A percentile compares a stretch with the other conserved stretches of the same genome.
phyloP scores from a whole-genome alignment of 129 eudicot genomes.

The Chrysanthemum seticuspe region DNA sequence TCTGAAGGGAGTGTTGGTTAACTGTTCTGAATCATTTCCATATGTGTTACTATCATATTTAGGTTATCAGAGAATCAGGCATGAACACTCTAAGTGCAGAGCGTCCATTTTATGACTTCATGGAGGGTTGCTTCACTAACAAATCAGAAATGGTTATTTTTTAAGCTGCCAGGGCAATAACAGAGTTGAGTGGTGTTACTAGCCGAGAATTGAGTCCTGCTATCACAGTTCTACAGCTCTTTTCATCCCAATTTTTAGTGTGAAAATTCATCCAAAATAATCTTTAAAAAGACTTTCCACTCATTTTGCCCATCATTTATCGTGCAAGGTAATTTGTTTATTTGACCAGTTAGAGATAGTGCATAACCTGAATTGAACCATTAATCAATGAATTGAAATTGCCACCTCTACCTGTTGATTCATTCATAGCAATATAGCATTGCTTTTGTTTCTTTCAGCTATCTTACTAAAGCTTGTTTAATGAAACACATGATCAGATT shows the following conservation, averaged over 20 bases:
- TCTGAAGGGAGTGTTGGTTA: background rate
- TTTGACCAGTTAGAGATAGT: background rate
- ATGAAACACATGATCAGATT: background rate
- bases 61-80: slow-evolving; percentile 90
- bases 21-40: slow-evolving; percentile 16
- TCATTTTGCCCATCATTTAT: background rate
- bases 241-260: background rate
- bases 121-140: slow-evolving; percentile 93
- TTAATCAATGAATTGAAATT: no score
- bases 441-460: slow-evolving; percentile 2
- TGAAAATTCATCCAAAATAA: no score
- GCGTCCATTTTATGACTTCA: slow-evolving; percentile 90
- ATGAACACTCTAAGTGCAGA: slow-evolving; percentile 76
- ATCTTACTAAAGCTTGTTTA: slow-evolving; percentile 19
- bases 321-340: background rate
- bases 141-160: slow-evolving; percentile 98
- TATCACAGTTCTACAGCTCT: slow-evolving; percentile 86
- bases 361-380: background rate
- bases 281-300: background rate
- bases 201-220: slow-evolving; percentile 94
- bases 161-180: slow-evolving; percentile 95
- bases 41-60: background rate
- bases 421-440: background rate
- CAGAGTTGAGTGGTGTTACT: slow-evolving; percentile 84
- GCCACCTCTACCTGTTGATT: background rate